Percentiles rank a stretch among this genome's conserved stretches.
phyloP scores from a whole-genome alignment of 2,329 filamentous ascomycete species.

The Chaetomium strumarium region DNA sequence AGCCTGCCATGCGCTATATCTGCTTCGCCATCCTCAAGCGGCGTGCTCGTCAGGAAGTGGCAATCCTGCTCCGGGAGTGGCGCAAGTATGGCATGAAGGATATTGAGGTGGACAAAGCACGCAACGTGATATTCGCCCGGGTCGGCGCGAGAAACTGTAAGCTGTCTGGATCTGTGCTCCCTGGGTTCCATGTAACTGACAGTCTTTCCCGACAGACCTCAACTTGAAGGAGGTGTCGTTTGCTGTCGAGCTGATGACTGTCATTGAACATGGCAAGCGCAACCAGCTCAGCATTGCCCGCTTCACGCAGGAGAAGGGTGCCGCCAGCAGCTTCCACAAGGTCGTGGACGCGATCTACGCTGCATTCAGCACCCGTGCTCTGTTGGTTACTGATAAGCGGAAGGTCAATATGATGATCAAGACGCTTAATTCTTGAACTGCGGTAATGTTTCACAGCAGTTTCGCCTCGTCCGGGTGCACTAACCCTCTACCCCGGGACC shows the following conservation, averaged over 20 bases:
- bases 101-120: slow-evolving; percentile 70
- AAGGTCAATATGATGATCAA: slow-evolving; percentile 70
- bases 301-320: slow-evolving; percentile 87
- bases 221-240: slow-evolving; percentile 84
- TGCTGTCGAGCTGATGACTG: slow-evolving; percentile 79
- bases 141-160: slow-evolving; percentile 74
- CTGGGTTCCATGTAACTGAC: slow-evolving; percentile 10
- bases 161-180: slow-evolving; percentile 27
- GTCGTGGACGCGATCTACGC: slow-evolving; percentile 71
- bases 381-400: slow-evolving; percentile 62
- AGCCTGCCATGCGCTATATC: slow-evolving; percentile 68
- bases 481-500: not conserved
- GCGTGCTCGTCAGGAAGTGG: slow-evolving; percentile 72
- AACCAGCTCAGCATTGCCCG: slow-evolving; percentile 73
- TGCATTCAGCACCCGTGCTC: slow-evolving; percentile 57
- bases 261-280: slow-evolving; percentile 77
- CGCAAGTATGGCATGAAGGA: slow-evolving; percentile 73
- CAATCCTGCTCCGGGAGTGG: slow-evolving; percentile 73
- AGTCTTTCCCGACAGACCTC: slow-evolving; percentile 50
- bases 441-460: not conserved
- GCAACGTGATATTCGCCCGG: slow-evolving; percentile 72
- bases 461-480: not conserved
- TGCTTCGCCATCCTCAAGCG: slow-evolving; percentile 68
- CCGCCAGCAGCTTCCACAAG: slow-evolving; percentile 79
- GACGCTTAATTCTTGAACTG: slow-evolving; percentile 49